Percentiles rank a stretch among this genome's conserved stretches.
These are phyloP conservation scores for Plasmodium coatneyi DNA, from an alignment of 169 alveolate species.

Conservation along the genomic window DNA sequence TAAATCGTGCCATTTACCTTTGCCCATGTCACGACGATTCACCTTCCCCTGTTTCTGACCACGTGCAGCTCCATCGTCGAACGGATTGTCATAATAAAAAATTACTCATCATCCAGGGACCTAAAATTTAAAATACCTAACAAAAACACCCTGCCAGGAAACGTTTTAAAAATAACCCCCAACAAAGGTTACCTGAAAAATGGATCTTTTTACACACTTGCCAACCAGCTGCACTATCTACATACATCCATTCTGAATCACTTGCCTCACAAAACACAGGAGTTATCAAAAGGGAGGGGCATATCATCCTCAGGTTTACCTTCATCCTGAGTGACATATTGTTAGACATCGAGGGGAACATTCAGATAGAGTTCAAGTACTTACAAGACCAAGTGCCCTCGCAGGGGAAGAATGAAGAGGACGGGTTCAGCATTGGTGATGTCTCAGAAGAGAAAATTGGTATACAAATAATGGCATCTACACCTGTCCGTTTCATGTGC, in stretches of 20 bases:
- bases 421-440: background rate
- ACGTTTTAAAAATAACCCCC: constrained; percentile 46
- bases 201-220: background rate
- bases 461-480: constrained; percentile 18
- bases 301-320: constrained; percentile 31
- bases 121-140: constrained; percentile 68
- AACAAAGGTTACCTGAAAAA: constrained; percentile 34
- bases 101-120: constrained; percentile 32
- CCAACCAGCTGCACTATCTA: background rate
- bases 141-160: constrained; percentile 46
- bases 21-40: background rate
- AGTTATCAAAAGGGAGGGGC: constrained; percentile 36
- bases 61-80: constrained; percentile 44
- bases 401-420: background rate
- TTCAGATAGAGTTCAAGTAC: constrained; percentile 60
- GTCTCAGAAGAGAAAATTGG: constrained; percentile 33
- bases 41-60: background rate
- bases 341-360: constrained; percentile 72
- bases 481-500: background rate
- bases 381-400: background rate
- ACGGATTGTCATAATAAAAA: constrained; percentile 66
- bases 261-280: constrained; percentile 29
- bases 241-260: background rate
- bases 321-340: constrained; percentile 58
- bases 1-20: background rate